These are phyloP conservation scores for Penicillium sp. DNA, from an alignment of 2,329 filamentous ascomycete genomes.

Conservation along the genomic window DNA sequence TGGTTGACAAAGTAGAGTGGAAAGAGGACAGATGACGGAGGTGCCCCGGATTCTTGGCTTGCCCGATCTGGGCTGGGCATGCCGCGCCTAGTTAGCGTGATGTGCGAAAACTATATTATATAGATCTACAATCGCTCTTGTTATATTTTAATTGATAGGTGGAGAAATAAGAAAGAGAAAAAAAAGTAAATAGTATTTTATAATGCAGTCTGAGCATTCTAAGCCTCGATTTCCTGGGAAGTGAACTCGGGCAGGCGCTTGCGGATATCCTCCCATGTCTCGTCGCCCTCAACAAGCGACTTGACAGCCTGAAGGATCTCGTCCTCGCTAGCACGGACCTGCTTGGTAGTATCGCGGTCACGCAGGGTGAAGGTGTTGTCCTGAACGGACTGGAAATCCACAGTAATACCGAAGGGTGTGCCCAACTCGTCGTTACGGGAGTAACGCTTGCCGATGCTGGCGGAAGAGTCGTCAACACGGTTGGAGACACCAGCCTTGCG, in stretches of 20 bases:
- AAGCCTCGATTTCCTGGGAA: slow-evolving; percentile 60
- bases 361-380: slow-evolving; percentile 83
- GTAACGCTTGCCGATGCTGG: slow-evolving; percentile 92
- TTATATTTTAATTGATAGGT: not conserved
- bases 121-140: not conserved
- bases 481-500: slow-evolving; percentile 75
- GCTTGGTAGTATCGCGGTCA: slow-evolving; percentile 85
- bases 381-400: slow-evolving; percentile 93
- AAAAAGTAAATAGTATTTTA: slow-evolving; percentile 19
- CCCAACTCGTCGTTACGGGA: slow-evolving; percentile 93
- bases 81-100: slow-evolving; percentile 10
- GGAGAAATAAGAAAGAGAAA: not conserved
- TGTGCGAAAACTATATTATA: not conserved
- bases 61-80: slow-evolving; percentile 14
- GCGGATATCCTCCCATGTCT: slow-evolving; percentile 69
- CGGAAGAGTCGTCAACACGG: slow-evolving; percentile 84
- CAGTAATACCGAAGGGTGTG: slow-evolving; percentile 87
- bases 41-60: slow-evolving; percentile 32
- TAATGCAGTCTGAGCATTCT: slow-evolving; percentile 17
- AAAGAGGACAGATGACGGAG: slow-evolving; percentile 25
- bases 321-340: slow-evolving; percentile 80
- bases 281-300: slow-evolving; percentile 60
- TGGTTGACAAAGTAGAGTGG: slow-evolving; percentile 7
- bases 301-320: slow-evolving; percentile 74
- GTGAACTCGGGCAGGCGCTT: slow-evolving; percentile 80